Evolutionary conservation across 2,329 filamentous ascomycete genomes (phyloP), one percentile per base, ranked within the genome.

Genomic region (Fonsecaea monophora): DNA sequence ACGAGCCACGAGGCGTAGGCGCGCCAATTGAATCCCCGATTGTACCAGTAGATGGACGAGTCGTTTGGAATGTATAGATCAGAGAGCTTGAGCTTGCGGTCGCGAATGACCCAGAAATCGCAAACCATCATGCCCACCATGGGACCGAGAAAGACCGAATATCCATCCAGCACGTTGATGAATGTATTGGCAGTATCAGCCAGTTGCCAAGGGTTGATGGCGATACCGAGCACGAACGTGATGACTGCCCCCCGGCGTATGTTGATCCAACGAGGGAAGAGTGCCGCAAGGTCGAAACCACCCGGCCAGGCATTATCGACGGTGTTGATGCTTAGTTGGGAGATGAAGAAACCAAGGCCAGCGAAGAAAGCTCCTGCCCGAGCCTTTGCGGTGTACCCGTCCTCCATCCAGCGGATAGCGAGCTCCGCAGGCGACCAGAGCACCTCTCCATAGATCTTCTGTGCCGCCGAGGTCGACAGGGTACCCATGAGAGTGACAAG

Each of bases 141-240:
- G n/a, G 72, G 72, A 7, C 64, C 87, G 0, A 90, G 79, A 76
- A 91, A 90, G 45, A 90, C 82, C 0, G 85, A 83, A 74, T 89
- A 88, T 0, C 87, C 88, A 48, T 84, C 82, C 84, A 92, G 89
- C 76, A 91, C 91, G 38, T 84, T 83, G 2, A 89, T 77, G 70
- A 90, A 86, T 0, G 83, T 86, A 2, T 77, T 74, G 1, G 87
- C 88, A 0, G 84, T 86, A 37, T 76, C 80, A 10, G 90, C 78
- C 65, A 90, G 89, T 77, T 89, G 88, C 88, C 87, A 90, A 4
- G 59, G 59, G 18, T 61, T 61, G 59, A 61, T 61, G 13, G 35
- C 59, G 12, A 61, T 61, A 42, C 59, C 59, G 34, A 61, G 59
- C 34, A 61, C 48, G 25, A 61, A 61, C 2, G 59, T 61, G 45